phyloP scores from a whole-genome alignment of 805 yeast species.

The Candida tammaniensis region DNA sequence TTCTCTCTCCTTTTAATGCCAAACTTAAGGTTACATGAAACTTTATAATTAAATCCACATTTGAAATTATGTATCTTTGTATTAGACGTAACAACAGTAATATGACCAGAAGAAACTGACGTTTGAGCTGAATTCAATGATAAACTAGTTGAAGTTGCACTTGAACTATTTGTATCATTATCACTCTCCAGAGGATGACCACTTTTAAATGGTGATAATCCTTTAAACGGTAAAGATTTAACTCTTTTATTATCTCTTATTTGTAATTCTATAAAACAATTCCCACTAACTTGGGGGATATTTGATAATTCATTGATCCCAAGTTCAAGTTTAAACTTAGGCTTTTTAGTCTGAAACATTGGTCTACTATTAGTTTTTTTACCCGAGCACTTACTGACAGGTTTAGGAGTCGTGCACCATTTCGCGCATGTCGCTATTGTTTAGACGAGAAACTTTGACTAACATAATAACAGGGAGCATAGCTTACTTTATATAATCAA shows the following conservation, averaged over 20 bases:
- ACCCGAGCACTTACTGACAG: no score
- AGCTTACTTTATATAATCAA: no score
- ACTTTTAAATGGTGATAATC: conserved; percentile 2
- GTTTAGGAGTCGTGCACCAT: no score
- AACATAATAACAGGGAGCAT: no score
- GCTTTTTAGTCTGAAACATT: conserved; percentile 27
- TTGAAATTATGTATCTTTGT: conserved; percentile 37
- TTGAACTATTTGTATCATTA: conserved; percentile 1
- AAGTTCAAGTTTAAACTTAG: conserved; percentile 61
- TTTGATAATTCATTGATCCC: conserved; percentile 71
- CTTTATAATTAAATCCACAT: conserved; percentile 34
- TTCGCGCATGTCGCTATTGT: no score
- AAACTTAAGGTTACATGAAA: conserved; percentile 38
- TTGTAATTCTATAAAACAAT: conserved; percentile 62
- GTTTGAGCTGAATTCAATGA: conserved; percentile 1
- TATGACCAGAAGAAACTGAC: conserved; percentile 16
- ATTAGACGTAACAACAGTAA: conserved; percentile 28
- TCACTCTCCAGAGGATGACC: neutral
- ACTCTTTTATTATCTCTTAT: conserved; percentile 46
- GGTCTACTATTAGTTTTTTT: no score
- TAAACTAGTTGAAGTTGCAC: neutral
- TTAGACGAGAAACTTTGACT: no score
- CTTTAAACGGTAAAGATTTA: conserved; percentile 9
- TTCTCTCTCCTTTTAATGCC: conserved; percentile 38
- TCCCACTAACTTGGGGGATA: conserved; percentile 76